Percentiles rank a stretch among this genome's conserved stretches.
These are phyloP conservation scores for Sphagnum magellanicum DNA, from an alignment of 228 moss, liverwort and hornwort species.

Conservation along the genomic window DNA sequence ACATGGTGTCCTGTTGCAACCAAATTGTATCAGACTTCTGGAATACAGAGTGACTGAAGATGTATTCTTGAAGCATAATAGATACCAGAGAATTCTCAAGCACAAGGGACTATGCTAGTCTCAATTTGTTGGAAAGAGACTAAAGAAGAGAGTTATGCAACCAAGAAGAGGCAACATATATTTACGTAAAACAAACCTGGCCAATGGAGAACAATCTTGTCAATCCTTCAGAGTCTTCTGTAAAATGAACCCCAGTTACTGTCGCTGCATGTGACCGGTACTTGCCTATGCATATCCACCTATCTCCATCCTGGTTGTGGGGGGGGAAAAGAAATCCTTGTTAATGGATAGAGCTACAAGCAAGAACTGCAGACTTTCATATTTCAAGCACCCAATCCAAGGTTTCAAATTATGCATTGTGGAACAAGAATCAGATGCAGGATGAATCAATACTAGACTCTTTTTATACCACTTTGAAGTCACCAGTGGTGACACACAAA, in stretches of 20 bases:
- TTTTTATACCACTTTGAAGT: not conserved
- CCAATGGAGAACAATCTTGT: slow-evolving; percentile 48
- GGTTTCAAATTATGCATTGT: too few species aligned
- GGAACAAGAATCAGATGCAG: too few species aligned
- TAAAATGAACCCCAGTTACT: slow-evolving; percentile 28
- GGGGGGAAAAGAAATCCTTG: too few species aligned
- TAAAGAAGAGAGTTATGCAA: not conserved
- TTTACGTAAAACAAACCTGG: slow-evolving; percentile 17
- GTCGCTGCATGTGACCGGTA: slow-evolving; percentile 50
- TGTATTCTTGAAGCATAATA: too few species aligned
- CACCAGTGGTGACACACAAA: not conserved
- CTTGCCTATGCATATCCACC: slow-evolving; percentile 57
- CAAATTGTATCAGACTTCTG: too few species aligned
- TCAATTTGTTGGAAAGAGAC: not conserved
- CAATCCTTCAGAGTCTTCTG: slow-evolving; percentile 18
- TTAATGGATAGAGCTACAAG: too few species aligned
- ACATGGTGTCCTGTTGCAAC: slow-evolving; percentile 39
- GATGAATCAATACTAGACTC: too few species aligned
- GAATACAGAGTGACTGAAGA: too few species aligned
- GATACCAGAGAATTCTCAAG: too few species aligned
- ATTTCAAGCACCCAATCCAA: too few species aligned
- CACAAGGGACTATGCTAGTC: too few species aligned
- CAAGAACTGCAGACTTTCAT: too few species aligned
- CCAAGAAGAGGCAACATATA: not conserved
- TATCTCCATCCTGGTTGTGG: slow-evolving; percentile 28